Evolutionary conservation across 2,329 filamentous ascomycete genomes (phyloP), one percentile per base, ranked within the genome.

Genomic region (Colletotrichum liaoningense): DNA sequence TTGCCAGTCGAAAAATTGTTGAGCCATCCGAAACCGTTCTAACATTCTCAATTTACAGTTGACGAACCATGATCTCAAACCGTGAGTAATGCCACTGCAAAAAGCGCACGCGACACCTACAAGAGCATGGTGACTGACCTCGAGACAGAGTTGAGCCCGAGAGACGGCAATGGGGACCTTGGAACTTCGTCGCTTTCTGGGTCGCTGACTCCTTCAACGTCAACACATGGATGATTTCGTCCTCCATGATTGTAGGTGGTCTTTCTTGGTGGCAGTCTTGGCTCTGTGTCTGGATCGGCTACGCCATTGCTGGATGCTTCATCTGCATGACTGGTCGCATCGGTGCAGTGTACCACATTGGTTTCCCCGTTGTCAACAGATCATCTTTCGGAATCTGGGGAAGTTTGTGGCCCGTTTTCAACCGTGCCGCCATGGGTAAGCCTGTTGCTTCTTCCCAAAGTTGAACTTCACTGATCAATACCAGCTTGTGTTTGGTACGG

Each of bases 251-350:
- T 42, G 89, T 93, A 1, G 86, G 85, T 60, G 94, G 94, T 14
- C 86, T 97, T 26, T 94, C 94, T 8, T 97, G 95, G 95, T 97
- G 95, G 95, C 94, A 97, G 84, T 93, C 94, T 2, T 95, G 93
- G 92, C 84, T 95, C n/a, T 95, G 93, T 79, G 94, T 98, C 56
- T 96, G 95, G 92, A 84, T 95, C 33, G 95, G 95, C 67, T 97
- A 98, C 80, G 87, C 91, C 52, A 92, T 97, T 75, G 91, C 95
- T 0, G 94, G 88, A 38, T 85, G 84, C 79, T 97, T 98, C 83
- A 88, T 97, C 75, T 93, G 91, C 78, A 75, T 92, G 75, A 97
- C 94, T 6, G 95, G 94, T 76, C 91, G 94, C 62, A 95, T 97
- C 63, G 95, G 95, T 72, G 94, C 95, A 9, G 90, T 89, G 24